Base-by-base conservation (phyloP, 805 yeast genomes). In the Yarrowia deformans region DNA sequence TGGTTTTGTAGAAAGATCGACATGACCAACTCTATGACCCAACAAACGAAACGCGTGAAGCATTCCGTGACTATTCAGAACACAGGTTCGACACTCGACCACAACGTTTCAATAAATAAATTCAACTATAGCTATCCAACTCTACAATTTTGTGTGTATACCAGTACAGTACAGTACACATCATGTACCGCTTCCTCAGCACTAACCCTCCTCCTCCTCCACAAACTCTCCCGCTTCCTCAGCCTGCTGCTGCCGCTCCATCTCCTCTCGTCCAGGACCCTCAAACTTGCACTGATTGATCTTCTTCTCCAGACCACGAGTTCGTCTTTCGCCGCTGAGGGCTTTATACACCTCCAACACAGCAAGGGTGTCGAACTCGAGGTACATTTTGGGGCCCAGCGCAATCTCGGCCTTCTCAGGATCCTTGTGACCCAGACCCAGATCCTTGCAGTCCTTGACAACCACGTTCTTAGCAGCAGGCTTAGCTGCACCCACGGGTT, bases 321-420 rank as follows among this genome's bases (percentile, higher is more conserved):
- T 9, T 3, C 1, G 2, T 12, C 34, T n/a, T 1, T 12, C 32
- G 2, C 29, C 49, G 8, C 13, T 45, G 16, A 56, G 4, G n/a
- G 23, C 9, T 29, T 29, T 18, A 12, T 42, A 56, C 39, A 56
- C 64, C 40, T 29, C 14, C 19, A 32, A 8, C 29, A 60, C 66
- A 0, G 34, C 32, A 8, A 32, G 8, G 12, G 66, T 40, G 37
- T n/a, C 8, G 10, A 60, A 60, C 42, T 60, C 66, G 66, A 45
- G 34, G 66, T 60, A 60, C 66, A 60, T 60, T 32, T 45, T 43
- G 9, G 66, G 66, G 3, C 66, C 66, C 18, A 60, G 52, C 13
- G 19, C 35, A 14, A 60, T 14, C 66, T 60, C 66, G 1, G 52
- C 52, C 52, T 60, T 60, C 29, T 45, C 52, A 3, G 52, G 8